Base-by-base conservation (phyloP, 148 eudicot genomes). In the Arbutus unedo region DNA sequence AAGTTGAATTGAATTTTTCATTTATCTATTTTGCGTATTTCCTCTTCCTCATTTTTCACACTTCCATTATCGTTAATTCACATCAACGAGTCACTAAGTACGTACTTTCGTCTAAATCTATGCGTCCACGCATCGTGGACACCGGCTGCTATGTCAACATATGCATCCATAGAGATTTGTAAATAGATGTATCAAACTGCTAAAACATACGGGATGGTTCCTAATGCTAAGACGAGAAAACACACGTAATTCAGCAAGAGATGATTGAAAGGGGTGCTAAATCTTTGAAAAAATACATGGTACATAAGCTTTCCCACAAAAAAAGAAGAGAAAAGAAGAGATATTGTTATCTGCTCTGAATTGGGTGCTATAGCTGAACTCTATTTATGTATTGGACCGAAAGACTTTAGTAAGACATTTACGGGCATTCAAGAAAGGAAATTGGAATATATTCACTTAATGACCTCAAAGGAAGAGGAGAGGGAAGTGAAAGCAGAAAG, bases 371-470 rank as follows among this genome's bases (percentile, higher is more conserved):
- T 49, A 19, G 76, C 21, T 66, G 80, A 68, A 41, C 4, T 43
- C 11, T 51, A 31, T 80, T 14, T 47, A 66, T 48, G 45, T 31
- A 31, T 49, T 48, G 18, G 31, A 80, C 49, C 10, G 76, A 51
- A 66, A 79, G 81, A 50, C 38, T 38, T 80, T 67, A 41, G 54
- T 18, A 68, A 80, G 48, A n/a, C 49, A 81, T 21, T 66, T 15
- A 25, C 48, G 1, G 5, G 19, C 15, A 56, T 48, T 47, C 15
- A 31, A 60, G 47, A 18, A 44, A 21, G 55, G 48, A 79, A 67
- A 75, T 18, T 44, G 81, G 18, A 56, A 4, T 56, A 57, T 4
- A 6, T 38, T 76, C 60, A 55, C 66, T 38, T 15, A 21, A 8
- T 45, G 23, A 59, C 19, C 45, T 82, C 23, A 54, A 4, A 51